phyloP scores from a whole-genome alignment of 305 asterid species.

The Petunia hybrid region DNA sequence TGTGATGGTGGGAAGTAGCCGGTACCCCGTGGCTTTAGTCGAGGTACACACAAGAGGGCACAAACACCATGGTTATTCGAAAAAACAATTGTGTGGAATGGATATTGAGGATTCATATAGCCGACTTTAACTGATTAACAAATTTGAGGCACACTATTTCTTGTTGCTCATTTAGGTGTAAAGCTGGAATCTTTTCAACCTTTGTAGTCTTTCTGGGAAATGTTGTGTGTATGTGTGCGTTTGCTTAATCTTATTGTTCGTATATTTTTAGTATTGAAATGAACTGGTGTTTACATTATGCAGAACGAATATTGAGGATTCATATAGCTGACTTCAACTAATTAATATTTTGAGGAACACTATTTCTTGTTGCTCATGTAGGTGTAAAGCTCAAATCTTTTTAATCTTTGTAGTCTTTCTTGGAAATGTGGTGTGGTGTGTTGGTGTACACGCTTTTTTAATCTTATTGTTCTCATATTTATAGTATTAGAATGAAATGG shows the following conservation, averaged over 20 bases:
- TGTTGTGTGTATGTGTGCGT: no score
- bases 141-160: slow-evolving; percentile 5
- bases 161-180: slow-evolving; percentile 22
- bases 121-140: neutral
- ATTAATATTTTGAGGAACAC: neutral
- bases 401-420: neutral
- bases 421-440: no score
- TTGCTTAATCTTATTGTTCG: no score
- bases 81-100: neutral
- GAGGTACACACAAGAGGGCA: no score
- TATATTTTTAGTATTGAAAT: no score
- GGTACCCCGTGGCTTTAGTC: no score
- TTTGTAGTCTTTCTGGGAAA: neutral
- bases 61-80: no score
- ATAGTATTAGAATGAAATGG: no score
- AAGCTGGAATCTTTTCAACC: neutral
- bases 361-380: slow-evolving; percentile 1
- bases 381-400: neutral
- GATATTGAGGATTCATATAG: neutral
- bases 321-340: slow-evolving; percentile 5
- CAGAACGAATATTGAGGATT: slow-evolving; percentile 13
- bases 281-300: no score
- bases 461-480: no score
- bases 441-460: no score
- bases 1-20: no score